Evolutionary conservation across 2,329 filamentous ascomycete species (phyloP).

Genomic region (Pleoardoris graminearum): DNA sequence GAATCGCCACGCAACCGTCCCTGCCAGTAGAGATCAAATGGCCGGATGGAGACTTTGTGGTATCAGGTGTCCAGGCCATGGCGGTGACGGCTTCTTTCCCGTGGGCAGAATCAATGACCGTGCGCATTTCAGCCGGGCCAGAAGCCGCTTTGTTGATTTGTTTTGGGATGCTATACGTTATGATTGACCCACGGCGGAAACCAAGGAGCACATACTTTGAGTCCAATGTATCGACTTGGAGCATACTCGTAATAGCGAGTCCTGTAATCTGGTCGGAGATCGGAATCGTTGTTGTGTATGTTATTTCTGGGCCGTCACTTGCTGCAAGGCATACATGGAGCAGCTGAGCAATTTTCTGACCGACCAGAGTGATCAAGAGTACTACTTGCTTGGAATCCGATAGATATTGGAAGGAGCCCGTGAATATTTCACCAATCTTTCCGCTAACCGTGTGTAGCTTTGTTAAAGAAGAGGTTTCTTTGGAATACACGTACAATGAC

Average conservation of each 20-base stretch:
- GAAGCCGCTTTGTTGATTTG: background rate
- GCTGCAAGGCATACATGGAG: constrained; percentile 24
- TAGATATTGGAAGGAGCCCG: background rate
- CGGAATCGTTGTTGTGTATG: constrained; percentile 14
- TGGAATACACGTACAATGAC: constrained; percentile 45
- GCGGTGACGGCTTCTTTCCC: constrained; percentile 69
- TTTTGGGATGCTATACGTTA: constrained; percentile 47
- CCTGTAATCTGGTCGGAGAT: constrained; percentile 42
- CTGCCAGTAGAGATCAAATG: constrained; percentile 73
- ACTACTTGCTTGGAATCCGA: constrained; percentile 19
- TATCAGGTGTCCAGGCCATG: constrained; percentile 50
- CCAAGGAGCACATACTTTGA: constrained; percentile 54
- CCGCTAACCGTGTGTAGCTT: constrained; percentile 34
- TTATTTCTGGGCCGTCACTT: constrained; percentile 1
- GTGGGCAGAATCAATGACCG: constrained; percentile 45
- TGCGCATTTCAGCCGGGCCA: constrained; percentile 15
- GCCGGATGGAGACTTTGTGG: constrained; percentile 42
- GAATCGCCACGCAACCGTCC: constrained; percentile 76
- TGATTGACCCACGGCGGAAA: constrained; percentile 59
- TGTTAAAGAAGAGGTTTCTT: constrained; percentile 15
- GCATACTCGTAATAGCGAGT: constrained; percentile 58
- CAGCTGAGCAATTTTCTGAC: constrained; percentile 37
- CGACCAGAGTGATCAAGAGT: constrained; percentile 47
- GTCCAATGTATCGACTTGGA: constrained; percentile 26
- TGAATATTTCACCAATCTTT: constrained; percentile 50